Base-by-base conservation (phyloP, 768 basidiomycete species). In the Psilocybe sp. region DNA sequence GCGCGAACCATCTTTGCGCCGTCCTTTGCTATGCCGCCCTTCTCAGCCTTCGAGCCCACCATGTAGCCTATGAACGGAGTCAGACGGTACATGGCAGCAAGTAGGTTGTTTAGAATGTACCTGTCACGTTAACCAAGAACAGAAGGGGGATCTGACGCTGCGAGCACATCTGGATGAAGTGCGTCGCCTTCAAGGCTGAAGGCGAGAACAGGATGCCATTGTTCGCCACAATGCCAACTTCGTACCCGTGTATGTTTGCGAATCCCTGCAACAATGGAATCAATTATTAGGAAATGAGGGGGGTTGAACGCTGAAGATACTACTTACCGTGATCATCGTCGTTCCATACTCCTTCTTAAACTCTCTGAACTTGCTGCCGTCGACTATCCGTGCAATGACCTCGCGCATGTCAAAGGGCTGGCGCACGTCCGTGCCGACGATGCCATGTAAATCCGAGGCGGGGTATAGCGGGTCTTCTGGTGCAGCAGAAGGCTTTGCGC, bases 1-100 rank as follows among this genome's bases (percentile, higher is more conserved):
- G 92, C 92, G 39, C 94, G 85, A 59, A 98, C 94, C 91, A 98
- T 95, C 76, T 97, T 97, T 6, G 94, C 94, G 35, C 82, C 90
- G 62, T 97, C 92, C 69, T 95, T 95, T 4, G 93, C 93, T 56
- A 98, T 98, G 0, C 94, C 94, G 2, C 92, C 93, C 58, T 80
- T 81, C 70, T 98, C 94, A 15, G 95, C 95, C 56, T 94, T 95
- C 4, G 90, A 93, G 5, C 94, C 94, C 3, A 98, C 94, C 94
- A 97, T 98, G 61, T 97, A 98, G 11, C 90, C 86, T 73, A 38
- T 18, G 19, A 15, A 14, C n/a, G 20, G 28, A 18, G 49, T 44
- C 32, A 48, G 28, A 14, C 23, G 33, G 20, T 18, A 23, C 41
- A 46, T 64, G 44, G 60, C 49, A 34, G 35, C n/a, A 31, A 34